Evolutionary conservation across 805 yeast genomes (phyloP).

Genomic region (Kluyveromyces aestuarii): DNA sequence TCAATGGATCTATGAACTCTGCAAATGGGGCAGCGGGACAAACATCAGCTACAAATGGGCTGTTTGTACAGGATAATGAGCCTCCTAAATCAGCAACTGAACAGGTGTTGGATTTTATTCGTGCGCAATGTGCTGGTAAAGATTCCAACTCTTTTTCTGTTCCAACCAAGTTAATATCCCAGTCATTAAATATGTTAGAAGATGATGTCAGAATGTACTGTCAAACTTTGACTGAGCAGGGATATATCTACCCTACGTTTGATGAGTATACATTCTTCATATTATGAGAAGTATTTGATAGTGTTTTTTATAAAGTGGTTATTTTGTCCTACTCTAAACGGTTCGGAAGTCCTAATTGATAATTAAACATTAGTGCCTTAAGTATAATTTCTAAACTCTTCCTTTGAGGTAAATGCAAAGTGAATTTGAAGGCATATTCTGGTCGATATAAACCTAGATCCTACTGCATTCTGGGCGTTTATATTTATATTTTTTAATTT

Average conservation of each 20-base stretch:
- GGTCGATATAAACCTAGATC: neutral
- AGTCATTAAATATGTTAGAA: conserved; percentile 41
- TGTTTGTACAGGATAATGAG: conserved; percentile 37
- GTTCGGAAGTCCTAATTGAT: neutral
- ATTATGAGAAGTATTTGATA: conserved; percentile 26
- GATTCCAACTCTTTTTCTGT: conserved; percentile 61
- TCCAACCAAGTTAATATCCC: conserved; percentile 54
- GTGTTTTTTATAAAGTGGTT: neutral
- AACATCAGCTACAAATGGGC: conserved; percentile 18
- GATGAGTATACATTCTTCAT: conserved; percentile 58
- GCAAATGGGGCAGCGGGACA: conserved; percentile 10
- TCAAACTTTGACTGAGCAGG: conserved; percentile 51
- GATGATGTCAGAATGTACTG: conserved; percentile 44
- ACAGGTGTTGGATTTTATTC: conserved; percentile 39
- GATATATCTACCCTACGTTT: conserved; percentile 58
- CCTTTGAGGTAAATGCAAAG: neutral
- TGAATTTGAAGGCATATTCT: neutral
- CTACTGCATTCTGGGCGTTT: neutral
- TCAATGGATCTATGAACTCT: conserved; percentile 37
- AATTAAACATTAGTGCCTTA: neutral
- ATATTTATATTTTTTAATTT: too few relatives aligned
- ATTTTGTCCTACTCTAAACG: neutral
- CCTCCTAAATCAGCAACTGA: conserved; percentile 31
- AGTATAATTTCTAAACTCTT: neutral
- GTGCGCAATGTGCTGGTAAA: conserved; percentile 35